phyloP scores from a whole-genome alignment of 495 filamentous ascomycete genomes.

The Penicillium simplicissimum region DNA sequence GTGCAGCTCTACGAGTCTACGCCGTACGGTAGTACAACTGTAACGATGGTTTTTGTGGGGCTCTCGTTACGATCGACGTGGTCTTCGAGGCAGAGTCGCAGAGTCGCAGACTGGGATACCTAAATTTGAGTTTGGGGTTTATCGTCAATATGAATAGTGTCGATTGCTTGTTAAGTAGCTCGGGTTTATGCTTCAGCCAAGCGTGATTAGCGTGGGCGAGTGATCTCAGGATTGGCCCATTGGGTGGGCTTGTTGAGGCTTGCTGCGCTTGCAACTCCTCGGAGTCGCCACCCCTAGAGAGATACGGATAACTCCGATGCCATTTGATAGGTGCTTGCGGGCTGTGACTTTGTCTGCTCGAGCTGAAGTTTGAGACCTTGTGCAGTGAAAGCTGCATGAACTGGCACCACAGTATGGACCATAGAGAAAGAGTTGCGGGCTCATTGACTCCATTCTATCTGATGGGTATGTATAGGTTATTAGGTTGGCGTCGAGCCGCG shows the following conservation, averaged over 20 bases:
- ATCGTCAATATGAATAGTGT: conserved; percentile 13
- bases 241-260: not conserved
- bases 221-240: not conserved
- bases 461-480: not conserved
- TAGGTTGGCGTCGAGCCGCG: not conserved
- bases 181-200: conserved; percentile 5
- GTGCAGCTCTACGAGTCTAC: not conserved
- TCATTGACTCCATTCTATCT: not conserved
- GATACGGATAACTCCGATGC: not conserved
- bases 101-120: not conserved
- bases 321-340: not conserved
- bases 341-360: not conserved
- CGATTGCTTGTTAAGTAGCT: conserved; percentile 1
- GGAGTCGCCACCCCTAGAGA: not conserved
- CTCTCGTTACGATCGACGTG: not conserved
- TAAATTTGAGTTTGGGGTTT: conserved; percentile 11
- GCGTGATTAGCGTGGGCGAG: not conserved
- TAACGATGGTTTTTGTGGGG: not conserved
- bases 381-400: not conserved
- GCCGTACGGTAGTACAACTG: too few relatives aligned
- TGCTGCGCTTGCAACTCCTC: not conserved
- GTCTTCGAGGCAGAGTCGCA: not conserved
- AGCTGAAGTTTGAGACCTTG: not conserved
- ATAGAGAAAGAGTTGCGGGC: not conserved
- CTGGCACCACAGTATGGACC: too few relatives aligned